phyloP scores from a whole-genome alignment of 441 rosid species.

The Bruguiera hainesii region DNA sequence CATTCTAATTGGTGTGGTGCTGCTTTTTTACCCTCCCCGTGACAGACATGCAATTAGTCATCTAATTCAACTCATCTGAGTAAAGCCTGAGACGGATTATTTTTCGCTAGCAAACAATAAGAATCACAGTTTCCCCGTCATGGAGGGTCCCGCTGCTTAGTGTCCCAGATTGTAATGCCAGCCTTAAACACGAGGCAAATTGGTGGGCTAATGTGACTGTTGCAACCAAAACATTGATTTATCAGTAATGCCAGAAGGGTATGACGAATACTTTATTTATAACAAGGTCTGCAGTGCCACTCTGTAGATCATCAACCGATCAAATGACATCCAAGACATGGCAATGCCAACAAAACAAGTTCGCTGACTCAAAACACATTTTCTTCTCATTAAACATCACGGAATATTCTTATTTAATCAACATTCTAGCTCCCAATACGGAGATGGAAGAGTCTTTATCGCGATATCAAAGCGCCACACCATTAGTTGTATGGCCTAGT shows the following conservation, averaged over 20 bases:
- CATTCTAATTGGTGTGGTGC: constrained; percentile 3
- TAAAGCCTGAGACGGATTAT: constrained; percentile 21
- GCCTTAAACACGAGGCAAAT: background rate
- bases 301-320: background rate
- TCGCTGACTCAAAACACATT: background rate
- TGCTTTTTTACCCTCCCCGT: too few relatives aligned
- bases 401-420: too few relatives aligned
- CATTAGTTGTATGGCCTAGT: too few relatives aligned
- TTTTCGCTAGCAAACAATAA: constrained; percentile 18
- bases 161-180: constrained; percentile 17
- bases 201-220: background rate
- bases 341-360: background rate
- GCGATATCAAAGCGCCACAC: too few relatives aligned
- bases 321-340: background rate
- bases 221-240: background rate
- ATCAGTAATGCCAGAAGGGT: background rate
- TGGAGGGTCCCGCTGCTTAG: constrained; percentile 23
- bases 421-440: too few relatives aligned
- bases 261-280: too few relatives aligned
- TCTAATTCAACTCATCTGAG: constrained; percentile 7
- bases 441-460: too few relatives aligned
- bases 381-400: background rate
- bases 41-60: too few relatives aligned
- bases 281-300: background rate
- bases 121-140: constrained; percentile 19